Percentiles rank a stretch among this genome's conserved stretches.
phyloP scores from a whole-genome alignment of 1,284 basidiomycete genomes.

The Leccinum colubrinum region DNA sequence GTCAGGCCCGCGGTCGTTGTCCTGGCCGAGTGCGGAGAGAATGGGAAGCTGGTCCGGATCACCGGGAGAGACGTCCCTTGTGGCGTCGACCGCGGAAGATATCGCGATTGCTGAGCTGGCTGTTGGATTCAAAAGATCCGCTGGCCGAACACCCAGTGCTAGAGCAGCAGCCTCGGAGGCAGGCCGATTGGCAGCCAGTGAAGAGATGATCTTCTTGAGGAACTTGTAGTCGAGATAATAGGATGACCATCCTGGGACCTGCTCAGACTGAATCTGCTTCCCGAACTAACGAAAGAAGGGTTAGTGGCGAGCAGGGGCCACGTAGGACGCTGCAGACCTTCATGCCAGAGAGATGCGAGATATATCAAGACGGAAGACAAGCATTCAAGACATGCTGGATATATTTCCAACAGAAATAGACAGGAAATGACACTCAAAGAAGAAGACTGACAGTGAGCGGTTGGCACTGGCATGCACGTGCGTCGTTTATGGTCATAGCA shows the following conservation, averaged over 20 bases:
- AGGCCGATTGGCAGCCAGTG: slow-evolving; percentile 89
- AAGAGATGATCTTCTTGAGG: slow-evolving; percentile 98
- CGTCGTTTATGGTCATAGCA: slow-evolving; percentile 13
- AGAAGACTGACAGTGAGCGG: slow-evolving; percentile 9
- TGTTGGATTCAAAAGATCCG: slow-evolving; percentile 44
- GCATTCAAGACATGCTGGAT: slow-evolving; percentile 29
- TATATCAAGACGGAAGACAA: slow-evolving; percentile 5
- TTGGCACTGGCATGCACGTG: slow-evolving; percentile 28
- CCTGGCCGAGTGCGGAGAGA: slow-evolving; percentile 57
- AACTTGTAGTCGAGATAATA: slow-evolving; percentile 99
- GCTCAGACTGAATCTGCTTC: slow-evolving; percentile 95
- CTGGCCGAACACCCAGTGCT: slow-evolving; percentile 79
- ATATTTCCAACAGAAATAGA: slow-evolving; percentile 14
- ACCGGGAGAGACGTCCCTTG: slow-evolving; percentile 20
- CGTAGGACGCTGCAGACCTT: slow-evolving; percentile 22
- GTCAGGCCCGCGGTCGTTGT: slow-evolving; percentile 68
- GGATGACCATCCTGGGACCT: slow-evolving; percentile 95
- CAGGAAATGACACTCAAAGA: slow-evolving; percentile 9
- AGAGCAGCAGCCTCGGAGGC: slow-evolving; percentile 87
- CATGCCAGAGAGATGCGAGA: slow-evolving; percentile 21
- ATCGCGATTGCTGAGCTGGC: slow-evolving; percentile 11
- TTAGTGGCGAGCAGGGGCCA: not conserved
- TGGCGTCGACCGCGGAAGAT: slow-evolving; percentile 9
- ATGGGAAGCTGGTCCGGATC: slow-evolving; percentile 49
- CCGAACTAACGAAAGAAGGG: slow-evolving; percentile 71